Evolutionary conservation across 1,284 basidiomycete genomes (phyloP), one percentile per base, ranked within the genome.

Genomic region (Trichosporon sp.): DNA sequence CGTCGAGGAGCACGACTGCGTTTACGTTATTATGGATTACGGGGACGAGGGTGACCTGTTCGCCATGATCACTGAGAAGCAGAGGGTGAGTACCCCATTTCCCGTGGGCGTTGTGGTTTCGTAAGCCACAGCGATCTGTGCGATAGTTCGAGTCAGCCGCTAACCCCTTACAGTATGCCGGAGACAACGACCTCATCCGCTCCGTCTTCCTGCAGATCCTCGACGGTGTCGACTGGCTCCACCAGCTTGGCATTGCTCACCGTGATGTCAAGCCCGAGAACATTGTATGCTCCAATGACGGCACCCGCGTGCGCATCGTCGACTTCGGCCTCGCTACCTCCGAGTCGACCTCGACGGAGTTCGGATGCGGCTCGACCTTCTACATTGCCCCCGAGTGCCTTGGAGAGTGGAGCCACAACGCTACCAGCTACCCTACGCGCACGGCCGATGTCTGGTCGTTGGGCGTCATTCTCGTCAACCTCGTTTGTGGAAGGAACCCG

Each of bases 181-280:
- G 92, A 67, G 88, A 93, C 85, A 92, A 96, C 84, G 89, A 88
- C 67, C 87, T 94, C 71, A 92, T 94, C 83, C 92, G 91, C 77
- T 88, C 90, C 75, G 91, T 95, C 72, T 96, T 96, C 85, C 87
- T 94, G 68, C 94, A 97, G 85, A 89, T 98, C 82, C 88, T 98
- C 77, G 94, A 97, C 79, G 93, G 94, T 69, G 92, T 98, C 79
- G 92, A 94, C 77, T 92, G 92, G 84, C 89, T 89, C 71, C 90
- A 91, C 79, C 76, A 78, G 51, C 81, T 86, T 35, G 88, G 88
- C 59, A 94, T 98, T 80, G 96, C 93, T 85, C 96, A 98, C 85
- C 92, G 96, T 69, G 96, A 98, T 84, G 87, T 99, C 81, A 99
- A 98, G 86, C 96, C 96, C 1, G 97, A 98, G 86, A 99, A 99